Evolutionary conservation across 495 filamentous ascomycete species (phyloP).

Genomic region (Rhypophila decipiens): DNA sequence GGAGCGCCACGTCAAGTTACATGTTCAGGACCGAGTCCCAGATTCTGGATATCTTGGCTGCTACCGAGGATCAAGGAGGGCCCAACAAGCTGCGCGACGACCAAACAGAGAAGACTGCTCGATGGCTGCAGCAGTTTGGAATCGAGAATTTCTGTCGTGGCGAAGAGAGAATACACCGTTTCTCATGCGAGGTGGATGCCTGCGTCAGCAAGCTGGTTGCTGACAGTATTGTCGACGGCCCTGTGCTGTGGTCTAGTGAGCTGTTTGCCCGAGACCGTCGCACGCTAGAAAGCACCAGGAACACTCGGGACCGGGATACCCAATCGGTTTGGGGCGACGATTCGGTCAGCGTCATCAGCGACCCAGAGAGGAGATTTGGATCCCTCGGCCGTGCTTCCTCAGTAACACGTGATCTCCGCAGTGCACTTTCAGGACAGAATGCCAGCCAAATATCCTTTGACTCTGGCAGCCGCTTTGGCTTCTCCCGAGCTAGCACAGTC

Average conservation of each 20-base stretch:
- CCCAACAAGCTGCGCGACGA: constrained; percentile 95
- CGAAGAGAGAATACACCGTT: constrained; percentile 91
- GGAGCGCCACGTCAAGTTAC: constrained; percentile 58
- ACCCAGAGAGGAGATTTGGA: constrained; percentile 34
- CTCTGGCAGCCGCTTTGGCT: constrained; percentile 54
- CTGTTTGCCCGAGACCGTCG: constrained; percentile 75
- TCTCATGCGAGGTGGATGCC: constrained; percentile 83
- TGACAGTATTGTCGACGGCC: constrained; percentile 77
- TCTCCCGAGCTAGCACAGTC: constrained; percentile 47
- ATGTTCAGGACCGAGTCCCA: constrained; percentile 81
- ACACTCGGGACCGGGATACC: constrained; percentile 26
- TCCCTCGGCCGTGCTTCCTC: constrained; percentile 30
- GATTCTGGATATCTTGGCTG: constrained; percentile 80
- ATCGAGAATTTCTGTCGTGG: constrained; percentile 94
- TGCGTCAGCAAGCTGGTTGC: constrained; percentile 84
- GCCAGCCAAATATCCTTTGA: constrained; percentile 60
- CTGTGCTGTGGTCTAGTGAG: constrained; percentile 89
- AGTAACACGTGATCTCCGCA: constrained; percentile 41
- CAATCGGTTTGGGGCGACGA: constrained; percentile 45
- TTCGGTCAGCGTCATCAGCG: constrained; percentile 51
- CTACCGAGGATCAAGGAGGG: constrained; percentile 75
- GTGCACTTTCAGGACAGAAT: constrained; percentile 49
- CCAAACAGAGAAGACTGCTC: constrained; percentile 77
- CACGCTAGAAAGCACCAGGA: constrained; percentile 61
- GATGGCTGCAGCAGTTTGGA: constrained; percentile 74